Conservation (phyloP, 2,329 filamentous ascomycete species). For the Aquanectria penicillioides region DNA sequence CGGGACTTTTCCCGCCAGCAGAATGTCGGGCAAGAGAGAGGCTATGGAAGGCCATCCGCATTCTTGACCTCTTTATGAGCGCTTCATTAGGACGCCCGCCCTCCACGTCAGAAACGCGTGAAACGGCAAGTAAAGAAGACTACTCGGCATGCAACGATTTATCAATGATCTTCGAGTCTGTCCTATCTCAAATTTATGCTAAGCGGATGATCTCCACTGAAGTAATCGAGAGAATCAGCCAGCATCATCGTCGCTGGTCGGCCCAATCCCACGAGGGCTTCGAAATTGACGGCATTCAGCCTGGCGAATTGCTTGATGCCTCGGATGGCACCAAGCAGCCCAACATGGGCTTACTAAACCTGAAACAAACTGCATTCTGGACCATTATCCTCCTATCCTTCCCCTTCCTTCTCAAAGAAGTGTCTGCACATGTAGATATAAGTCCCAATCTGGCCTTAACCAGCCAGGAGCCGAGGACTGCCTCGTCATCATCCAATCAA, state of each 20-base stretch:
- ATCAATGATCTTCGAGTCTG: constrained; percentile 49
- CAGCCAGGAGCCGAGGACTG: constrained; percentile 11
- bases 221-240: constrained; percentile 41
- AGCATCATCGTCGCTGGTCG: constrained; percentile 37
- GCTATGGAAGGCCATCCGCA: constrained; percentile 46
- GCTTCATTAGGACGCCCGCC: constrained; percentile 47
- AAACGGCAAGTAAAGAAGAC: constrained; percentile 34
- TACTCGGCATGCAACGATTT: constrained; percentile 45
- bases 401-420: constrained; percentile 48
- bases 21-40: constrained; percentile 43
- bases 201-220: constrained; percentile 43
- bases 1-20: constrained; percentile 36
- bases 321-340: constrained; percentile 32
- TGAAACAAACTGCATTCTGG: constrained; percentile 52
- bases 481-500: constrained; percentile 30
- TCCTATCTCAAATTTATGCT: constrained; percentile 48
- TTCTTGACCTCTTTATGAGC: constrained; percentile 47
- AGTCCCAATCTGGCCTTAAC: constrained; percentile 27
- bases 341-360: constrained; percentile 40
- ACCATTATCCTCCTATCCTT: constrained; percentile 50
- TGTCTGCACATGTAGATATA: constrained; percentile 36
- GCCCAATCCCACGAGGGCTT: constrained; percentile 32
- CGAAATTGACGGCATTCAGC: constrained; percentile 30
- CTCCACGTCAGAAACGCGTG: constrained; percentile 44
- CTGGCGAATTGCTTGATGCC: constrained; percentile 30